Evolutionary conservation across 139 green algal genomes (phyloP).

Genomic region (Chlorella sp.): DNA sequence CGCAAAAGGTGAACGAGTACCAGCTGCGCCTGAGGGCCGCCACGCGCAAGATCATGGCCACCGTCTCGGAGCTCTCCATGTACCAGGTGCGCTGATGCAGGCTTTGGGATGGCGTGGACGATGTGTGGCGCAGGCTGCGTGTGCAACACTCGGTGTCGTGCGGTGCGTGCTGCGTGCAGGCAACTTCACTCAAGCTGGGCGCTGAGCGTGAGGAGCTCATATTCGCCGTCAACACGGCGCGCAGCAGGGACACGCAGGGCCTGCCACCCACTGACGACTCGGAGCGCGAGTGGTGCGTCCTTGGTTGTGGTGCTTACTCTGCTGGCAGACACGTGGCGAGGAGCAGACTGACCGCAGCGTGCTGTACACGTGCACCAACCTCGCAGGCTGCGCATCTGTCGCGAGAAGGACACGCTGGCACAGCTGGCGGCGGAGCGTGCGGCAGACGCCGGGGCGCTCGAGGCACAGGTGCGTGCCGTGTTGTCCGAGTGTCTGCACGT

Average conservation of each 20-base stretch:
- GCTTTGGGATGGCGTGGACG: too few relatives aligned
- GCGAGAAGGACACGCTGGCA: conserved; percentile 27
- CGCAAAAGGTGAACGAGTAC: conserved; percentile 65
- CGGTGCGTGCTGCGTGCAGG: too few relatives aligned
- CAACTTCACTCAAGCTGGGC: conserved; percentile 60
- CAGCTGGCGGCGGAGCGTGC: conserved; percentile 20
- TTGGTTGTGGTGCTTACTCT: too few relatives aligned
- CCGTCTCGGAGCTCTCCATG: conserved; percentile 79
- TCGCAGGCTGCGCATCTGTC: conserved; percentile 19
- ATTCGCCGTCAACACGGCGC: conserved; percentile 29
- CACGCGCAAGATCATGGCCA: conserved; percentile 80
- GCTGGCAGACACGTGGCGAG: too few relatives aligned
- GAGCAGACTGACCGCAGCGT: neutral
- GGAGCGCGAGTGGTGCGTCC: conserved; percentile 42
- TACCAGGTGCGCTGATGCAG: conserved; percentile 76
- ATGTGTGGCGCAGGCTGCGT: too few relatives aligned
- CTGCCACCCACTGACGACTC: conserved; percentile 62
- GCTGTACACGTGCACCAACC: neutral
- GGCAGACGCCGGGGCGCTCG: conserved; percentile 30
- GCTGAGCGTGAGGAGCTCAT: conserved; percentile 50
- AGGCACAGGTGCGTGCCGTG: conserved; percentile 10
- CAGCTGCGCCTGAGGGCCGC: conserved; percentile 52
- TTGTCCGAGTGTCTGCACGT: neutral
- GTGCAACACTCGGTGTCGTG: too few relatives aligned
- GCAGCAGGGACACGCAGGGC: conserved; percentile 38